Evolutionary conservation across 305 asterid species (phyloP), one percentile per base, ranked within the genome.

Genomic region (Solanum hybrid): DNA sequence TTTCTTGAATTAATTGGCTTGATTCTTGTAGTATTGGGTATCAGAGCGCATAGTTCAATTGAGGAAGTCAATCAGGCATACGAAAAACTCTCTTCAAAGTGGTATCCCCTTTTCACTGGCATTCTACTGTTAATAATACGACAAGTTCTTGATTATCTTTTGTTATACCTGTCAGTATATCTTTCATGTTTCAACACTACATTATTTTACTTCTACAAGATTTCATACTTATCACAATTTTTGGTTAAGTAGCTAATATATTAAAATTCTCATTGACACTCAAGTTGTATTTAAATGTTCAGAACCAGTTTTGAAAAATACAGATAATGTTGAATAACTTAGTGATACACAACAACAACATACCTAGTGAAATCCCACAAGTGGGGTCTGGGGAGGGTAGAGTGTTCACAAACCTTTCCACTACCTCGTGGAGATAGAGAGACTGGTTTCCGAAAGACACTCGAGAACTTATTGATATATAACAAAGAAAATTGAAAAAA

Each of bases 41-140:
- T 96, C 83, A 93, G 91, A 22, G 90, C 89, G 92, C 94, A 92
- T 90, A 95, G 99, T 90, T 93, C 98, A 72, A 91, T 93, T 76
- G 98, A 96, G 51, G 96, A 94, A 92, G 98, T 97, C 75, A 91
- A 92, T 45, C 92, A 83, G 91, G 99, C 99, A 32, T 96, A 96
- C 87, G 93, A 95, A 87, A 92, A 92, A 87, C 93, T 96, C 91
- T 90, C 92, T 27, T 93, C 98, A 83, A 89, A 93, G 79, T 93
- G 98, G 99, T 97, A 93, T 79, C 38, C 78, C 76, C 76, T 20
- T 78, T 31, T 27, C 27, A 22, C 80, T 57, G 26, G 12, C 38
- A 34, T n/a, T 89, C 26, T 31, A 22, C 73, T 20, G 87, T 57
- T 68, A 36, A 13, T 68, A 73, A 39, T 37, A 8, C 8, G 15